A percentile compares a stretch with the other conserved stretches of the same genome.
Conservation (phyloP, 495 filamentous ascomycete genomes). For the Ramalina intermedia region DNA sequence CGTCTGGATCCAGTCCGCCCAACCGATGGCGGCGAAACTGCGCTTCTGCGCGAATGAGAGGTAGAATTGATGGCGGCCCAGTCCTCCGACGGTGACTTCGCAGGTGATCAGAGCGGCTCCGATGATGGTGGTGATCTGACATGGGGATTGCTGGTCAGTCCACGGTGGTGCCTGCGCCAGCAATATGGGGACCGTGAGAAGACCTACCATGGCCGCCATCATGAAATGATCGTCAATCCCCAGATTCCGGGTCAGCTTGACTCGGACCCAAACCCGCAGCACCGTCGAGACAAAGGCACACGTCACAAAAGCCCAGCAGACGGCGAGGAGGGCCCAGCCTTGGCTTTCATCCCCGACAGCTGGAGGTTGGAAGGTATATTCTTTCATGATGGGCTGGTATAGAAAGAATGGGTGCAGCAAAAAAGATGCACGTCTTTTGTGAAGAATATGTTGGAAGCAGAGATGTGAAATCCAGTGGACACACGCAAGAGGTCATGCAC, state of each 20-base stretch:
- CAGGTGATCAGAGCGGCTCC: constrained; percentile 8
- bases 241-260: constrained; percentile 9
- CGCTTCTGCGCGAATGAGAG: constrained; percentile 4
- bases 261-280: constrained; percentile 9
- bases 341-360: constrained; percentile 5
- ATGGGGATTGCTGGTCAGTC: not conserved
- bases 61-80: constrained; percentile 13
- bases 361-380: constrained; percentile 3
- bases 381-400: constrained; percentile 1
- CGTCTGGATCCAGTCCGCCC: constrained; percentile 14
- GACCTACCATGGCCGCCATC: constrained; percentile 9
- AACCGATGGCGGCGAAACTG: constrained; percentile 4
- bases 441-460: no score
- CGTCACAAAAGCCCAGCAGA: constrained; percentile 12
- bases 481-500: no score
- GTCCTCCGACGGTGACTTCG: constrained; percentile 8
- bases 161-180: not conserved
- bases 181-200: not conserved
- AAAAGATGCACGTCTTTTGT: no score
- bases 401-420: no score
- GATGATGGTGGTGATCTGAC: constrained; percentile 8
- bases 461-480: no score
- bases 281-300: constrained; percentile 8
- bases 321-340: constrained; percentile 11
- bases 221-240: constrained; percentile 10